Base-by-base conservation (phyloP, 306 rosid genomes). In the Hippophae gyantsensis region DNA sequence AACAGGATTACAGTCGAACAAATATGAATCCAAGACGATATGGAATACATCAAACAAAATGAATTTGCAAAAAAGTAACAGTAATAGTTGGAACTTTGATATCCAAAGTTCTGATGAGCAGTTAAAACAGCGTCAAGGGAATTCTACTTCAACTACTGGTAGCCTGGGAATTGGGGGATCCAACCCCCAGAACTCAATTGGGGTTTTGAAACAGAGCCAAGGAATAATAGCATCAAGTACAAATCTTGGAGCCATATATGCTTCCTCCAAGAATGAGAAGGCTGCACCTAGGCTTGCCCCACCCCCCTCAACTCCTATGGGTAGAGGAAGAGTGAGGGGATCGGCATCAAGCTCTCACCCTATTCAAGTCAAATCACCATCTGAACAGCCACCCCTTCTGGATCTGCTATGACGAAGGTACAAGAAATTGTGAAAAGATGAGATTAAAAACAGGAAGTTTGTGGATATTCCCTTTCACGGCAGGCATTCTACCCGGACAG, bases 251-350 rank as follows among this genome's bases (percentile, higher is more conserved):
- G 82, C 97, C 56, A 84, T 88, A 73, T 88, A 88, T 81, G 76
- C 93, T 59, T 77, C 89, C 52, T 74, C 78, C 62, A 89, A 80
- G 73, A 93, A 80, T 74, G 90, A 79, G 42, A 83, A 71, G 11
- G 58, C 68, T 66, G 87, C 95, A 8, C 95, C 73, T 42, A 83
- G 74, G 74, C 95, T 93, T 18, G 99, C 95, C 9, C 99, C 99
- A 4, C 97, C 99, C 9, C 99, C 99, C 3, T 73, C 90, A 64
- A 82, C 81, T 43, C 54, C 94, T 8, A 81, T 84, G 48, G 97
- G 96, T 60, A 81, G 97, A 79, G 97, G 97, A 62, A 72, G 96
- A 73, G 99, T 93, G 13, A 84, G 97, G 71, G 97, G 95, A 58
- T 80, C 87, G 64, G 93, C 82, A 67, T 54, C 93, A 54, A 62